Conservation (phyloP, 2,329 filamentous ascomycete species). For the Cladosporium sp. region DNA sequence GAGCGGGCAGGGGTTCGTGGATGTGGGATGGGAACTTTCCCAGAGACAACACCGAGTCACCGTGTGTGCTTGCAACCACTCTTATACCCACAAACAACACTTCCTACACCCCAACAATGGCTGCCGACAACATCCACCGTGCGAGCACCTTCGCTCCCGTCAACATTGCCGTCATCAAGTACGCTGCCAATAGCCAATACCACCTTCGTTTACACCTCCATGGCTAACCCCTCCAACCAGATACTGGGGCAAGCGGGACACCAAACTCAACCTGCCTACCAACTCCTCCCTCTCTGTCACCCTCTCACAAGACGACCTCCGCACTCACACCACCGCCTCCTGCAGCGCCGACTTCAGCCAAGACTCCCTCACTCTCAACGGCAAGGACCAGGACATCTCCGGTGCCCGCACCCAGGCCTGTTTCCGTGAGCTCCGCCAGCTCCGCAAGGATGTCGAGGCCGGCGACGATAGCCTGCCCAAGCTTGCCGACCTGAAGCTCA, state of each 20-base stretch:
- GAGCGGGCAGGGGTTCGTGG: neutral
- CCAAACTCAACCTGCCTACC: constrained; percentile 90
- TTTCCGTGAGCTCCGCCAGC: constrained; percentile 75
- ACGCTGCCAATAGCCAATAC: constrained; percentile 25
- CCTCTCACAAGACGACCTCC: constrained; percentile 86
- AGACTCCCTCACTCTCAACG: constrained; percentile 80
- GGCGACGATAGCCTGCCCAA: constrained; percentile 71
- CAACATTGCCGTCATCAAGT: constrained; percentile 98
- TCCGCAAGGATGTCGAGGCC: constrained; percentile 71
- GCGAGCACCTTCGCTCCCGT: constrained; percentile 95
- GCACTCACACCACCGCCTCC: constrained; percentile 92
- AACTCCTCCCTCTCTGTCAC: constrained; percentile 98
- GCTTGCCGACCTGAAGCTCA: constrained; percentile 71
- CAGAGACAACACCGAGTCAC: neutral
- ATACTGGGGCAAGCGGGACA: constrained; percentile 97
- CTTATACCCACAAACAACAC: neutral
- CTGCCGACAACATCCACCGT: constrained; percentile 62
- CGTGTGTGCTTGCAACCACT: neutral
- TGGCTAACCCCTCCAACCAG: constrained; percentile 33
- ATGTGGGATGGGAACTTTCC: constrained; percentile 1
- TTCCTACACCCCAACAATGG: constrained; percentile 29
- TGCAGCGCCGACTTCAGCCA: constrained; percentile 68
- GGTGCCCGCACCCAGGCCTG: constrained; percentile 92
- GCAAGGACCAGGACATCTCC: constrained; percentile 74
- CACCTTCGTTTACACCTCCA: constrained; percentile 10